Conservation (phyloP, 1,139 yeast species). For the Spathaspora sp. region DNA sequence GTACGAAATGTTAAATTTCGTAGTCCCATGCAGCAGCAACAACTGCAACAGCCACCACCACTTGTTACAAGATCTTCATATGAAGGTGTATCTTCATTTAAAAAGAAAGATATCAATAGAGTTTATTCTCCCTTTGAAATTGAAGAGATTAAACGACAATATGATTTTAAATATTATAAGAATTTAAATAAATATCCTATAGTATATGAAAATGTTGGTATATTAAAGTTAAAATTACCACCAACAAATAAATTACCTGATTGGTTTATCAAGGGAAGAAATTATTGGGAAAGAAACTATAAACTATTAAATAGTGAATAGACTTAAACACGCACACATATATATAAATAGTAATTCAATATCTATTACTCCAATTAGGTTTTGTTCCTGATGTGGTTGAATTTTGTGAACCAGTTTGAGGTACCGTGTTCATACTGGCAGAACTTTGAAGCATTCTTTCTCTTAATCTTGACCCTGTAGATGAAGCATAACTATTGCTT, state of each 20-base stretch:
- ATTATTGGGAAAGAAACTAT: slow-evolving; percentile 54
- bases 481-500: slow-evolving; percentile 24
- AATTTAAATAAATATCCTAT: slow-evolving; percentile 29
- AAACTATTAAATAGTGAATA: slow-evolving; percentile 4
- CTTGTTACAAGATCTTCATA: slow-evolving; percentile 21
- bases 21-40: slow-evolving; percentile 14
- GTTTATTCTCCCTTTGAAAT: not conserved
- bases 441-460: slow-evolving; percentile 36
- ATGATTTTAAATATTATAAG: slow-evolving; percentile 40
- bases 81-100: slow-evolving; percentile 16
- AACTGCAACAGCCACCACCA: too few relatives aligned
- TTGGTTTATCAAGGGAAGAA: slow-evolving; percentile 68
- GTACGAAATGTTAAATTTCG: slow-evolving; percentile 25
- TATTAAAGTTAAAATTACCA: slow-evolving; percentile 55
- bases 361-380: not conserved
- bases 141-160: slow-evolving; percentile 18
- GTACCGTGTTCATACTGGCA: not conserved
- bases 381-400: not conserved
- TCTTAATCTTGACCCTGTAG: slow-evolving; percentile 35
- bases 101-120: slow-evolving; percentile 4
- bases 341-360: too few relatives aligned
- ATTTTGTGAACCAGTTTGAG: slow-evolving; percentile 1
- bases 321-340: too few relatives aligned
- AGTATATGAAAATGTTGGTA: slow-evolving; percentile 37
- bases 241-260: slow-evolving; percentile 59